phyloP scores from a whole-genome alignment of 352 stramenopile species.

The Phytophthora niederhauseri region DNA sequence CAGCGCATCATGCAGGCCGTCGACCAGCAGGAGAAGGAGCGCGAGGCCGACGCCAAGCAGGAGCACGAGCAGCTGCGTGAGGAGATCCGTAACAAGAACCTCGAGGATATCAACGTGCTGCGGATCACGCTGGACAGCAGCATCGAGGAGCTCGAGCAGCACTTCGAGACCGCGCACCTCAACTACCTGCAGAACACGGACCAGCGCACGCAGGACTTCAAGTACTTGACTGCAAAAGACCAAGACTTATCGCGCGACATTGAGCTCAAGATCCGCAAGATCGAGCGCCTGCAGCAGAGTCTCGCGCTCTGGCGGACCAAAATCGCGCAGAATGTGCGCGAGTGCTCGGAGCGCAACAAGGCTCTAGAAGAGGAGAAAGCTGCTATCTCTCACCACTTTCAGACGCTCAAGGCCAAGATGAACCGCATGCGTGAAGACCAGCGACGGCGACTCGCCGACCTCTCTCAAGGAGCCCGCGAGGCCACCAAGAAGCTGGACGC shows the following conservation, averaged over 20 bases:
- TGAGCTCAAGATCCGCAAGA: conserved; percentile 94
- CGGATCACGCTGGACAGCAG: conserved; percentile 93
- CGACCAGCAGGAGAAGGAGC: conserved; percentile 84
- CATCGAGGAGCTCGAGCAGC: conserved; percentile 95
- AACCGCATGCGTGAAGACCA: conserved; percentile 89
- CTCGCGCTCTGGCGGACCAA: conserved; percentile 93
- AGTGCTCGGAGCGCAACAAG: conserved; percentile 90
- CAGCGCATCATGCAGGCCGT: conserved; percentile 88
- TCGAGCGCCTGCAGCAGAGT: conserved; percentile 90
- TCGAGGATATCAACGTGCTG: conserved; percentile 96
- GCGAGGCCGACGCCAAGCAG: conserved; percentile 72
- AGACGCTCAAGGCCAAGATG: conserved; percentile 92
- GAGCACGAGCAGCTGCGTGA: conserved; percentile 92
- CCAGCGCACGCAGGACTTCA: conserved; percentile 94
- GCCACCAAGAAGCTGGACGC: conserved; percentile 78
- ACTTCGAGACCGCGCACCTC: conserved; percentile 94
- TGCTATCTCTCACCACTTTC: conserved; percentile 79
- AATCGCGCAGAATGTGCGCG: conserved; percentile 90
- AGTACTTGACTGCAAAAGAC: conserved; percentile 94
- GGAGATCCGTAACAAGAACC: conserved; percentile 95
- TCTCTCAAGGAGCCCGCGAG: conserved; percentile 82
- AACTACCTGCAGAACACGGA: conserved; percentile 95
- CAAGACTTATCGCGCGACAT: conserved; percentile 93
- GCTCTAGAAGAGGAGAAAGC: conserved; percentile 92
- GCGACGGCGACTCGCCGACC: conserved; percentile 72